Percentiles rank a stretch among this genome's conserved stretches.
These are phyloP conservation scores for Starmera pachycereana DNA, from an alignment of 805 yeast genomes.

Conservation along the genomic window DNA sequence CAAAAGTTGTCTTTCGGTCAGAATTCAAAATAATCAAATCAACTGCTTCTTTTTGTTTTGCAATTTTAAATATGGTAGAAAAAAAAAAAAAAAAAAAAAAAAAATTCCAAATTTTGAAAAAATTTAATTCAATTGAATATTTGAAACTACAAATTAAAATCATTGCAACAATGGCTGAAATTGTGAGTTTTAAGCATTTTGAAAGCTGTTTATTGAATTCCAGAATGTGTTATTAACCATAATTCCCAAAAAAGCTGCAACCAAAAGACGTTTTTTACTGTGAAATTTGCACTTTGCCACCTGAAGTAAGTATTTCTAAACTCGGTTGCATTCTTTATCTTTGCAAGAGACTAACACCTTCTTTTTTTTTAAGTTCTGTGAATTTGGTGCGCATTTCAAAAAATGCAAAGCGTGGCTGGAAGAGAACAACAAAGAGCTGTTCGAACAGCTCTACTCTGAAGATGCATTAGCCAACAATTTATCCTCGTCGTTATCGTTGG, in stretches of 20 bases:
- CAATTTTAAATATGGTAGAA: no score
- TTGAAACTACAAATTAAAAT: no score
- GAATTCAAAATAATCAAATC: no score
- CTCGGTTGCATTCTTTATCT: not conserved
- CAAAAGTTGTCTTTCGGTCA: no score
- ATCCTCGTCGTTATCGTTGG: slow-evolving; percentile 53
- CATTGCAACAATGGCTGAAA: no score
- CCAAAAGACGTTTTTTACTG: slow-evolving; percentile 50
- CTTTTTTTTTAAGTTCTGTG: slow-evolving; percentile 48
- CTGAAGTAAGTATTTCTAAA: slow-evolving; percentile 31
- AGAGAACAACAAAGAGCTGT: slow-evolving; percentile 47
- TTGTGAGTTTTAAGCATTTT: no score
- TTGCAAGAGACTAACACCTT: not conserved
- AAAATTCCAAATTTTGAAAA: no score
- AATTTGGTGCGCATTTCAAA: slow-evolving; percentile 72
- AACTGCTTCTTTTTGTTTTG: no score
- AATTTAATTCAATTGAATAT: no score
- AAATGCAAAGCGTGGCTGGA: slow-evolving; percentile 80
- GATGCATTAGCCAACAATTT: slow-evolving; percentile 42
- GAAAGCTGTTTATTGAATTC: no score
- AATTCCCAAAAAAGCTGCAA: slow-evolving; percentile 3
- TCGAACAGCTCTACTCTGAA: slow-evolving; percentile 47
- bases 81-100: no score
- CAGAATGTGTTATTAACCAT: no score
- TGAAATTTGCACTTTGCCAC: slow-evolving; percentile 75